phyloP scores from a whole-genome alignment of 2,329 filamentous ascomycete species.

The Diaporthe humulicola region DNA sequence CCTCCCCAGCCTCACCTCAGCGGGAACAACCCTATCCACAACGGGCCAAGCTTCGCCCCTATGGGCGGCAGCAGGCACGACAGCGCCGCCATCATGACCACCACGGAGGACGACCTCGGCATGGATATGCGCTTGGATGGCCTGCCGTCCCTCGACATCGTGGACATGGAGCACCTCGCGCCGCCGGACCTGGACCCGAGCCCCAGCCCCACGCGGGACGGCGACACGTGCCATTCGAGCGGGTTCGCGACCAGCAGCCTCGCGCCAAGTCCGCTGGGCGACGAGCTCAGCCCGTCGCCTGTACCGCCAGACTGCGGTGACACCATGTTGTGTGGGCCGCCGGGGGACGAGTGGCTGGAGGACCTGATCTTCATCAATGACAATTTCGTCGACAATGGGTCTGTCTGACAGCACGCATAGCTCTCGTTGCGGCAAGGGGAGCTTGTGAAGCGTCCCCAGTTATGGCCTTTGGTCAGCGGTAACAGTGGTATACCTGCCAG shows the following conservation, averaged over 20 bases:
- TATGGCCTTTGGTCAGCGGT: neutral
- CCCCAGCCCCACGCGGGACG: constrained; percentile 33
- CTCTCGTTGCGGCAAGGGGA: neutral
- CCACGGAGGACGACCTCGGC: constrained; percentile 20
- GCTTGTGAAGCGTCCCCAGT: too few relatives aligned
- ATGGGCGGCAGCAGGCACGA: constrained; percentile 34
- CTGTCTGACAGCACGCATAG: constrained; percentile 1
- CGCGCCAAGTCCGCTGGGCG: constrained; percentile 38
- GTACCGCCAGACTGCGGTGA: constrained; percentile 33
- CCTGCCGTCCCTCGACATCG: constrained; percentile 4
- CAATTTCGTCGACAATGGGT: constrained; percentile 38
- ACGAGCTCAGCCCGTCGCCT: constrained; percentile 38
- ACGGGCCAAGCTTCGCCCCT: constrained; percentile 35
- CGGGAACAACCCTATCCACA: constrained; percentile 13
- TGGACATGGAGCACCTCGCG: constrained; percentile 35
- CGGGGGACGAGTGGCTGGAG: constrained; percentile 38
- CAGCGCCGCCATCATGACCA: constrained; percentile 31
- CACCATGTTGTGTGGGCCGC: constrained; percentile 34
- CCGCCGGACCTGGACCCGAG: constrained; percentile 38
- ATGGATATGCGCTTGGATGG: constrained; percentile 26
- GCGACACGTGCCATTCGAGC: constrained; percentile 33
- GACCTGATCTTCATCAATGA: constrained; percentile 39
- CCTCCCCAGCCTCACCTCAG: constrained; percentile 33
- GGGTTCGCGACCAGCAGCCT: constrained; percentile 35
- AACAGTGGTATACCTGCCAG: neutral